These are phyloP conservation scores for Alternaria infectoria DNA, from an alignment of 2,329 filamentous ascomycete genomes.

Conservation along the genomic window DNA sequence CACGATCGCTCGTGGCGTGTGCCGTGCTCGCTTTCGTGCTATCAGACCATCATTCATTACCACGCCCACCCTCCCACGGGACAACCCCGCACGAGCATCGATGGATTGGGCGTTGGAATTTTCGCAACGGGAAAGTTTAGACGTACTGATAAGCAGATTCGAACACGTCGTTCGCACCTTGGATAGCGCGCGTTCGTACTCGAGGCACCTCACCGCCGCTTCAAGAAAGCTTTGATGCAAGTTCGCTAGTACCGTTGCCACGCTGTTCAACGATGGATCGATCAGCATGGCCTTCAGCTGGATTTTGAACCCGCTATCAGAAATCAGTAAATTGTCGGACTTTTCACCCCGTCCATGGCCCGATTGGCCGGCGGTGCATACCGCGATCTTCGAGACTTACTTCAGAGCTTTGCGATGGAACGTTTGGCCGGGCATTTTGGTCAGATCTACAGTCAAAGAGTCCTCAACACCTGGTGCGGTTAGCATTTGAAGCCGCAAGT, in stretches of 20 bases:
- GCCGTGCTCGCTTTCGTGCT: slow-evolving; percentile 15
- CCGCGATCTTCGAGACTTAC: slow-evolving; percentile 53
- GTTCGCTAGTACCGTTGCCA: slow-evolving; percentile 72
- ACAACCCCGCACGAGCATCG: slow-evolving; percentile 13
- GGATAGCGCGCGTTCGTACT: slow-evolving; percentile 67
- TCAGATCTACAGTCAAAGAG: slow-evolving; percentile 79
- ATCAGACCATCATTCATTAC: slow-evolving; percentile 15
- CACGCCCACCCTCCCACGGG: slow-evolving; percentile 14
- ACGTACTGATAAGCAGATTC: slow-evolving; percentile 66
- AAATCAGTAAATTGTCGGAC: slow-evolving; percentile 19
- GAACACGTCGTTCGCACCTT: slow-evolving; percentile 61
- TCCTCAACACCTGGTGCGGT: slow-evolving; percentile 63
- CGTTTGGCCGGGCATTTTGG: slow-evolving; percentile 72
- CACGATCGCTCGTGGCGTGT: slow-evolving; percentile 23
- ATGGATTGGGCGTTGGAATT: slow-evolving; percentile 7
- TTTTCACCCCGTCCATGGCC: neutral
- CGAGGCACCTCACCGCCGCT: slow-evolving; percentile 75
- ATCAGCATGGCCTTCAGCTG: slow-evolving; percentile 85
- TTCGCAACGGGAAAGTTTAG: slow-evolving; percentile 9
- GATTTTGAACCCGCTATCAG: slow-evolving; percentile 71
- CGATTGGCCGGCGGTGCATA: slow-evolving; percentile 9
- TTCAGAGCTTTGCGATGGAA: slow-evolving; percentile 80
- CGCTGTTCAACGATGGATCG: slow-evolving; percentile 78
- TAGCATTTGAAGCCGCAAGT: slow-evolving; percentile 2
- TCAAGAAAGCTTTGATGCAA: slow-evolving; percentile 77